Base-by-base conservation (phyloP, 306 rosid species). In the Sechiopsis laciniata region DNA sequence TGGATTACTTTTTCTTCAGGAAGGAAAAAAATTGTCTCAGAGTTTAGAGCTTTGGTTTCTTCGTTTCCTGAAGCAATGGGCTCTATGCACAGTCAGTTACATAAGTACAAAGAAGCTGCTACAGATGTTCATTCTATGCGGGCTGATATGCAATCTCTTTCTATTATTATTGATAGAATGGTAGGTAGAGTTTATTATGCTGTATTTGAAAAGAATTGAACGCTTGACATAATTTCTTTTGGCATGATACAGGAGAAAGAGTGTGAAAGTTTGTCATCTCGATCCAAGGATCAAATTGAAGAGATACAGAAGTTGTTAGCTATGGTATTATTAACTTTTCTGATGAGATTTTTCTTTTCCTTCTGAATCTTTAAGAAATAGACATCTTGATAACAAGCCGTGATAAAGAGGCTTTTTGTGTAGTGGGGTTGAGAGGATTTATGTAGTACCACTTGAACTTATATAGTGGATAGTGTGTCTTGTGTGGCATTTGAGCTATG, bases 11-110 rank as follows among this genome's bases (percentile, higher is more conserved):
- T 82, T 24, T 35, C 62, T 75, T 76, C 92, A 94, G 99, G 99
- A 79, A 91, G 97, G 80, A 89, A 89, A 82, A 88, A 88, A 80
- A 73, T 94, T 72, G 82, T 94, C 80, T 86, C 90, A 6, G 96
- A 91, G 83, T 91, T 94, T 78, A 91, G 80, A 82, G 81, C 91
- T 55, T 75, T 94, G 85, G 84, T 91, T 76, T 91, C 99, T 78
- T 88, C 97, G 15, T 94, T 94, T 87, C 99, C 99, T 32, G 92
- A 86, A 72, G 85, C 90, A 83, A 94, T 94, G 98, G 89, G 86
- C 71, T 79, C 85, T 74, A 94, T 94, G 99, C 97, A 94, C 80
- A 84, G 75, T 76, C 90, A 91, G 73, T 59, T 94, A 53, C 85
- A 84, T 37, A 87, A 89, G 84, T 84, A 84, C 76, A 94, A 94